These are phyloP conservation scores for Dipteronia dyeriana DNA, from an alignment of 345 rosid genomes.

Conservation along the genomic window DNA sequence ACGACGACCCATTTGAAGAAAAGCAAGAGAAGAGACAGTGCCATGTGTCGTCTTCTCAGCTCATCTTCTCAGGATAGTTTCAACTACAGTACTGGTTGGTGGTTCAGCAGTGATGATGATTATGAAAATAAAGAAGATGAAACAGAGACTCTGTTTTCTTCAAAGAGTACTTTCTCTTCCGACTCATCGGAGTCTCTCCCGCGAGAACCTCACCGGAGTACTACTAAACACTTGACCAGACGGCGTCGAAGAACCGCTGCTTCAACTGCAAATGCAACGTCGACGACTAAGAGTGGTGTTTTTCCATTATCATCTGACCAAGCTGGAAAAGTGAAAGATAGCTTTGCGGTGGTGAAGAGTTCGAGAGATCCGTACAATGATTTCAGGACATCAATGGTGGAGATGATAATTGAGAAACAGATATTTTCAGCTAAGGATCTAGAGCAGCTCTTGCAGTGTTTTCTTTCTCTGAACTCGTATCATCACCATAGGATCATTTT, in stretches of 20 bases:
- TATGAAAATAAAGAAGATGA: conserved; percentile 44
- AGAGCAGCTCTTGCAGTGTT: conserved; percentile 72
- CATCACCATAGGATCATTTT: conserved; percentile 66
- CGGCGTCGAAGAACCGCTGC: conserved; percentile 24
- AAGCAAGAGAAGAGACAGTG: conserved; percentile 15
- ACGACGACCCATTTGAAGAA: conserved; percentile 4
- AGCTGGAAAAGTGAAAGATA: conserved; percentile 50
- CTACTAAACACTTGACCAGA: conserved; percentile 3
- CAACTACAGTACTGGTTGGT: conserved; percentile 37
- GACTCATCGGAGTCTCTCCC: conserved; percentile 50
- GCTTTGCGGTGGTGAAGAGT: conserved; percentile 86
- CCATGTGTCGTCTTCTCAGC: conserved; percentile 32
- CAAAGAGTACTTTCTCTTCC: conserved; percentile 61
- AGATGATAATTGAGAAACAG: conserved; percentile 82
- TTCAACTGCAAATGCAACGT: neutral
- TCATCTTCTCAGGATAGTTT: conserved; percentile 55
- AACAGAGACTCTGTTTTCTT: conserved; percentile 67
- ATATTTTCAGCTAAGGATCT: conserved; percentile 58
- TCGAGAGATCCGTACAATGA: conserved; percentile 71
- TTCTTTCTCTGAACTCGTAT: conserved; percentile 62
- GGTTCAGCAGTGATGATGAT: conserved; percentile 75
- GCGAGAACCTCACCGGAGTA: conserved; percentile 9
- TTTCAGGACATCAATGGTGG: conserved; percentile 76
- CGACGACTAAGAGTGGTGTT: conserved; percentile 14
- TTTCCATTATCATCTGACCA: conserved; percentile 21